Evolutionary conservation across 495 filamentous ascomycete genomes (phyloP), one percentile per base, ranked within the genome.

Genomic region (Oleoguttula mirabilis): DNA sequence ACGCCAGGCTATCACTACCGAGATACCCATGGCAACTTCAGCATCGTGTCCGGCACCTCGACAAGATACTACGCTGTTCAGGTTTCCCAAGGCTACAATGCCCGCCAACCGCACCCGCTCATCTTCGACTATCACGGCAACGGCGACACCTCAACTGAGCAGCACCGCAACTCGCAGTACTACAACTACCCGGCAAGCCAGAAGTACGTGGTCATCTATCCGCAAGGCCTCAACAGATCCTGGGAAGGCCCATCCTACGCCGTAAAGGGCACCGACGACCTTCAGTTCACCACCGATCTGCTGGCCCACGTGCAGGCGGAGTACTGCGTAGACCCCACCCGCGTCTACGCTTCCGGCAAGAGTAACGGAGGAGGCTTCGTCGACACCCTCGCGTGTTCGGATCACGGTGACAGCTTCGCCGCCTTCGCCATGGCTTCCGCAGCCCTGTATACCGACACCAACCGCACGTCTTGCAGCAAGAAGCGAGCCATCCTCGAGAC

Each of bases 321-420:
- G 14, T 58, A 68, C 33, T 76, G 72, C 55, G 62, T 78, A 39
- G 73, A 79, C 45, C 41, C 55, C 3, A 48, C 48, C 27, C 66
- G 71, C 21, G 56, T 77, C 23, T 79, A 72, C 43, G 71, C 73
- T 1, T 64, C 66, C 5, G 75, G 76, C 3, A 74, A 76, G 47
- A 76, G 71, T 0, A 74, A 77, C 48, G 76, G 75, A 16, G 76
- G 72, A 4, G 72, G 72, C 1, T 72, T 79, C 42, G 63, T 66
- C 4, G 60, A 60, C 21, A 56, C 68, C 0, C 64, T 80, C 1
- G 73, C 75, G 1, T 78, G 76, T 55, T 55, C 66, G 28, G 35
- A 56, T 5, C 57, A 35, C 53, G 35, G 62, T 48, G 6, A 52
- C 50, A 21, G 17, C 1, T 62, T 72, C 21, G 65, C 67, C 2